Evolutionary conservation across 139 green algal genomes (phyloP).

Genomic region (Closterium sp.): DNA sequence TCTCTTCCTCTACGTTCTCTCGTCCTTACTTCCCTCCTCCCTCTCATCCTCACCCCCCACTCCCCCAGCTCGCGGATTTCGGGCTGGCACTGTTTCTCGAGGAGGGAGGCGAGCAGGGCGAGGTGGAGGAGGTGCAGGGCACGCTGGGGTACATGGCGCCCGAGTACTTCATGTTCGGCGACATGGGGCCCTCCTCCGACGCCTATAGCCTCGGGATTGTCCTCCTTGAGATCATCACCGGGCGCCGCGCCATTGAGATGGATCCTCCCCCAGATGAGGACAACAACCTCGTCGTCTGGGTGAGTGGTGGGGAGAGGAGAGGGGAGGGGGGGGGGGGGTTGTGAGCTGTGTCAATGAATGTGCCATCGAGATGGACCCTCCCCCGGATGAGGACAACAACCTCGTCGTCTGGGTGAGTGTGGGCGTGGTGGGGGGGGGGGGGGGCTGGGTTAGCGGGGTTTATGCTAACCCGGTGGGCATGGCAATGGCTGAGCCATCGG

Average conservation of each 20-base stretch:
- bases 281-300: constrained; percentile 41
- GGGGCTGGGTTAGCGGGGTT: too few species aligned
- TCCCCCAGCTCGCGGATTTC: constrained; percentile 52
- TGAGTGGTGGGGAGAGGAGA: not conserved
- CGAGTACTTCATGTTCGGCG: constrained; percentile 39
- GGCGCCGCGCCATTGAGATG: constrained; percentile 42
- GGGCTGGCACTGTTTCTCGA: constrained; percentile 42
- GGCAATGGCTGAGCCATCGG: too few species aligned
- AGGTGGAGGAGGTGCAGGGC: constrained; percentile 27
- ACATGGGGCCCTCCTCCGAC: constrained; percentile 50
- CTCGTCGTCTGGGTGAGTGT: too few species aligned
- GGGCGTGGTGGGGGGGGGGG: too few species aligned
- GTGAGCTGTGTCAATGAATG: not conserved
- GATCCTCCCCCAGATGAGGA: constrained; percentile 11
- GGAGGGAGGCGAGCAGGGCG: not conserved
- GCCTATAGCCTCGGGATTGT: constrained; percentile 55
- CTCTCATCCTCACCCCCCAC: too few species aligned
- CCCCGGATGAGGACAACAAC: too few species aligned
- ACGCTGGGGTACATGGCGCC: constrained; percentile 57
- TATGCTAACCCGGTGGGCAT: too few species aligned
- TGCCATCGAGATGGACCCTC: too few species aligned
- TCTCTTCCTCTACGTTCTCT: not conserved
- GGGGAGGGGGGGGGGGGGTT: too few species aligned
- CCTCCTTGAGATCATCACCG: constrained; percentile 56
- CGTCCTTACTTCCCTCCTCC: not conserved